Evolutionary conservation across 2,329 filamentous ascomycete species (phyloP), one percentile per base, ranked within the genome.

Genomic region (Trichoderma lentiforme): DNA sequence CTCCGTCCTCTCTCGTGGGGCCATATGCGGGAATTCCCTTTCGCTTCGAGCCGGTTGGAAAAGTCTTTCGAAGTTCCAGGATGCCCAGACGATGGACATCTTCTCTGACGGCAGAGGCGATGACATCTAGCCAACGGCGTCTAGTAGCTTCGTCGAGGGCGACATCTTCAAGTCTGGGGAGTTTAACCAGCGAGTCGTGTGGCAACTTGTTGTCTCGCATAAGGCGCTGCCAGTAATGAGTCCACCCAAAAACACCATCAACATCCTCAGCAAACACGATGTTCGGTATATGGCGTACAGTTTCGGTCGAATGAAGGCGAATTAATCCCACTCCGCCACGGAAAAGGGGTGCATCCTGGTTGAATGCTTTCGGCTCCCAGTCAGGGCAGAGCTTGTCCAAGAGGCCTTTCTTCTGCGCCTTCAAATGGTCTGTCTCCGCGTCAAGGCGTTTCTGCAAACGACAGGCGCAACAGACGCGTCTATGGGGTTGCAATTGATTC

Each of bases 301-400:
- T 69, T 4, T 74, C 66, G 0, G 64, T 74, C 0, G 77, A 73
- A 11, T 72, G 60, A 6, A 81, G 72, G 0, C 39, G 72, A 7
- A 81, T 69, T 3, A 82, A 28, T 6, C 36, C 68, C 1, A 51
- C 51, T 1, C 75, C 77, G 7, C 70, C 39, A 3, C 43, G 21
- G 34, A 74, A 62, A 2, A 82, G 26, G 0, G 80, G 80, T 0
- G 81, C 81, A 18, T 81, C 78, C 2, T 36, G 1, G 63, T 83
- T 82, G 74, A 80, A 81, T 0, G 18, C 71, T 0, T 12, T 34
- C 0, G 36, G 68, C 1, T 77, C 47, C 79, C 80, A 81, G 0
- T 75, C 57, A 1, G 76, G 73, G n/a, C 79, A 81, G 3, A 82
- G 75, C 0, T 14, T 39, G 1, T 70, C 36, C 47, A 81, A 56